phyloP scores from a whole-genome alignment of 2,329 filamentous ascomycete species.

The Cladosporium phlei region DNA sequence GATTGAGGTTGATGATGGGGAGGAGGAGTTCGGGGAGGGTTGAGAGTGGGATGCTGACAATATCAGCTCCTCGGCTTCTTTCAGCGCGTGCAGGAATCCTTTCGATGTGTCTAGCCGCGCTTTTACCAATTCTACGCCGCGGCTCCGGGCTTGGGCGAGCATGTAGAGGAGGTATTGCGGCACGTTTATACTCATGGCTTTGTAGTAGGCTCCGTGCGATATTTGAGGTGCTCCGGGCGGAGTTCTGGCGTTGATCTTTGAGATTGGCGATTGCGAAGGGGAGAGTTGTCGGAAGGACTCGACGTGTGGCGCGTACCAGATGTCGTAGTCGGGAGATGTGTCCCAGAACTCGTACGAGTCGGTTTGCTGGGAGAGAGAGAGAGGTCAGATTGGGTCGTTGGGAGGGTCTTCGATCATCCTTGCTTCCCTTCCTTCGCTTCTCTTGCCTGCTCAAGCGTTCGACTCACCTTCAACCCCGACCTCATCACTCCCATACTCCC shows the following conservation, averaged over 20 bases:
- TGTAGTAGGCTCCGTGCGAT: constrained; percentile 28
- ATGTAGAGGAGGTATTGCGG: constrained; percentile 36
- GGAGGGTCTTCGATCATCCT: no score
- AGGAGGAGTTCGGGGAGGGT: no score
- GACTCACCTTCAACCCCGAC: constrained; percentile 25
- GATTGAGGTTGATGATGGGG: no score
- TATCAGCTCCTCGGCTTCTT: constrained; percentile 22
- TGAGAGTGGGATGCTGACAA: background rate
- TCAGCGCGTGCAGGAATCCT: constrained; percentile 29
- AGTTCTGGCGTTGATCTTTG: constrained; percentile 21
- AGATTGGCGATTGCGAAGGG: constrained; percentile 16
- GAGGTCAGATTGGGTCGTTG: no score
- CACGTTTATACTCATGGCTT: constrained; percentile 36
- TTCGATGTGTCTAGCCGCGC: constrained; percentile 25
- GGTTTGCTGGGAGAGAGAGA: no score
- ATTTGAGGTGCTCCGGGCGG: constrained; percentile 21
- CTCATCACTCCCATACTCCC: constrained; percentile 24
- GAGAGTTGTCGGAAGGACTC: constrained; percentile 28
- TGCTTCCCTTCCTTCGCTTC: no score
- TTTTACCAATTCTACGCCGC: constrained; percentile 29
- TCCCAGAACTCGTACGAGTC: constrained; percentile 29
- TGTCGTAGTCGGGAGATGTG: constrained; percentile 17
- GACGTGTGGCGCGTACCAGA: constrained; percentile 40
- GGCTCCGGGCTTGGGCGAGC: constrained; percentile 22
- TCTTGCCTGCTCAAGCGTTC: constrained; percentile 19